Evolutionary conservation across 1,284 basidiomycete genomes (phyloP).

Genomic region (Earliella scabrosa): DNA sequence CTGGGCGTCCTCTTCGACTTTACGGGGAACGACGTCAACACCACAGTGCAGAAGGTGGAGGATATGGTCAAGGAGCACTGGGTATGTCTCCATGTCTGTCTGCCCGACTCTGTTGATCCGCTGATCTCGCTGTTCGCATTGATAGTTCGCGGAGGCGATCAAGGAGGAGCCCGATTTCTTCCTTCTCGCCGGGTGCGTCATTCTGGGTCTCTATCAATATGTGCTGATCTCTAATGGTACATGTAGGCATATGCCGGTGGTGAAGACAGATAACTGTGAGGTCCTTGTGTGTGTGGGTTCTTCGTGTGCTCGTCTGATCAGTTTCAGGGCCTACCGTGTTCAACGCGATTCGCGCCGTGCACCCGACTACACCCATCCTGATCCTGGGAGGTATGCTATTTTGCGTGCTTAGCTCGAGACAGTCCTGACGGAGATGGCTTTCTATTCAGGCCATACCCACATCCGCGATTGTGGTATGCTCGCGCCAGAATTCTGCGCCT

Average conservation of each 20-base stretch:
- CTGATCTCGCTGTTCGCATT: neutral
- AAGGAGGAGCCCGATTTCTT: constrained; percentile 84
- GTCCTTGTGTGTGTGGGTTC: neutral
- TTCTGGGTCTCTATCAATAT: neutral
- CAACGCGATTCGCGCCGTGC: constrained; percentile 72
- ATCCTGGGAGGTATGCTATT: constrained; percentile 68
- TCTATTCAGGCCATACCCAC: constrained; percentile 64
- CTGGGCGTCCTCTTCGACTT: constrained; percentile 85
- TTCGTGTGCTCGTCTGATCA: neutral
- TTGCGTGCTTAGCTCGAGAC: neutral
- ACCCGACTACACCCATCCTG: constrained; percentile 75
- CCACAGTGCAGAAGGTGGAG: constrained; percentile 73
- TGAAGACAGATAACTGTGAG: constrained; percentile 58
- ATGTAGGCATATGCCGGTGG: constrained; percentile 71
- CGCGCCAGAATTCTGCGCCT: neutral
- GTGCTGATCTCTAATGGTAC: neutral
- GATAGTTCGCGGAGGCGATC: constrained; percentile 78
- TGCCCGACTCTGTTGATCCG: neutral
- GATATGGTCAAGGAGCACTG: constrained; percentile 79
- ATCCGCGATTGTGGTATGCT: constrained; percentile 75
- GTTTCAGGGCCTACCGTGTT: constrained; percentile 69
- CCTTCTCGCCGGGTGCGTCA: constrained; percentile 64
- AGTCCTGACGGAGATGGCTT: neutral
- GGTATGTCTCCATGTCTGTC: constrained; percentile 42
- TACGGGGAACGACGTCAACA: constrained; percentile 64